A percentile compares a stretch with the other conserved stretches of the same genome.
Evolutionary conservation across 2,329 filamentous ascomycete species (phyloP).

Genomic region (Phyllosticta paracitricarpa): DNA sequence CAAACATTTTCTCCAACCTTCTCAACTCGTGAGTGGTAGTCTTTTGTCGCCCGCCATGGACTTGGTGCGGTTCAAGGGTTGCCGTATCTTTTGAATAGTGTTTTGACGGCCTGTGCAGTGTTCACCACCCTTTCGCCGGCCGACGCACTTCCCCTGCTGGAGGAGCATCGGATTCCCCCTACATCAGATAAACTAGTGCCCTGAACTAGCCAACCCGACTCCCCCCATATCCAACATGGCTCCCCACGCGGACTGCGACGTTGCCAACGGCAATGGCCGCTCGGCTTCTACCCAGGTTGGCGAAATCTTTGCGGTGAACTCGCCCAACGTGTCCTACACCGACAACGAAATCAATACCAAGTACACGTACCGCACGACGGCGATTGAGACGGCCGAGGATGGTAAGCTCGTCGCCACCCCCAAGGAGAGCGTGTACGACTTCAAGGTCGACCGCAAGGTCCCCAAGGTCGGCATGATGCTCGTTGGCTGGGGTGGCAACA

Average conservation of each 20-base stretch:
- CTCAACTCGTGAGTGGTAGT: slow-evolving; percentile 77
- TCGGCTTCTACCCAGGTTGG: slow-evolving; percentile 30
- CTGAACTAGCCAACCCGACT: background rate
- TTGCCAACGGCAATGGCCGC: slow-evolving; percentile 42
- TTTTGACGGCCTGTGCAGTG: slow-evolving; percentile 40
- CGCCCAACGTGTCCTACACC: slow-evolving; percentile 86
- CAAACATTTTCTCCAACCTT: slow-evolving; percentile 98
- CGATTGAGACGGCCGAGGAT: slow-evolving; percentile 58
- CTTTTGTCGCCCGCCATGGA: background rate
- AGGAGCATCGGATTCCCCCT: slow-evolving; percentile 57
- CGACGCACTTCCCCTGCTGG: slow-evolving; percentile 85
- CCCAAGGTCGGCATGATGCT: slow-evolving; percentile 96
- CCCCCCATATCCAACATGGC: slow-evolving; percentile 52
- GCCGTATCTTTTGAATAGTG: background rate
- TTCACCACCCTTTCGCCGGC: slow-evolving; percentile 93
- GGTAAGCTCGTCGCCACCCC: slow-evolving; percentile 78
- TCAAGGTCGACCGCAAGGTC: slow-evolving; percentile 91
- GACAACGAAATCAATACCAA: slow-evolving; percentile 80
- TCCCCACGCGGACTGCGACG: slow-evolving; percentile 71
- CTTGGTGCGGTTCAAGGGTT: background rate
- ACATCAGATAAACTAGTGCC: slow-evolving; percentile 24
- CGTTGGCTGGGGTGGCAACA: slow-evolving; percentile 96
- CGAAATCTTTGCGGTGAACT: slow-evolving; percentile 75
- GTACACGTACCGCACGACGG: slow-evolving; percentile 94
- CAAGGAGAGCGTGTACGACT: slow-evolving; percentile 85